Percentiles rank a stretch among this genome's conserved stretches.
phyloP scores from a whole-genome alignment of 1,284 basidiomycete species.

The Tilletia setariae region DNA sequence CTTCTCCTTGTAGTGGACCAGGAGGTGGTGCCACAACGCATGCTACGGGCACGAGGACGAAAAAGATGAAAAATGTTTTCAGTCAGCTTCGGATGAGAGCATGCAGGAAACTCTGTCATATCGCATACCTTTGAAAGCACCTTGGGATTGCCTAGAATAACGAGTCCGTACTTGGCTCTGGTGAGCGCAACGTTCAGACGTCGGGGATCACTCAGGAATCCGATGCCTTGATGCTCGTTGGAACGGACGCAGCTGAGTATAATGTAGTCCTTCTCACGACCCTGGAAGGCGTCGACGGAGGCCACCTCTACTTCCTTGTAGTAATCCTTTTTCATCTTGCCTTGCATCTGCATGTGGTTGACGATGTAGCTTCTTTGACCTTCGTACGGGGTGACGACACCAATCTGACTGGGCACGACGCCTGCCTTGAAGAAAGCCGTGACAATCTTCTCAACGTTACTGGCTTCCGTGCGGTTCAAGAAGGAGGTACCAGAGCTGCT shows the following conservation, averaged over 20 bases:
- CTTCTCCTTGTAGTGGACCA: conserved; percentile 98
- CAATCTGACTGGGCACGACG: conserved; percentile 89
- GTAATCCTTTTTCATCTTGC: conserved; percentile 93
- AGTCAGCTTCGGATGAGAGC: neutral
- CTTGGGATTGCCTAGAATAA: conserved; percentile 97
- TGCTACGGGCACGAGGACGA: conserved; percentile 63
- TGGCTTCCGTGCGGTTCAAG: conserved; percentile 96
- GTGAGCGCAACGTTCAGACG: conserved; percentile 96
- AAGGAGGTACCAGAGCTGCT: conserved; percentile 97
- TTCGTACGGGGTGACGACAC: conserved; percentile 98
- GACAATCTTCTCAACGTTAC: conserved; percentile 98
- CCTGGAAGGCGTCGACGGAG: conserved; percentile 98
- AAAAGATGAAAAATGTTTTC: neutral
- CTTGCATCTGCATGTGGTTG: conserved; percentile 99
- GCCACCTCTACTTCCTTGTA: conserved; percentile 99
- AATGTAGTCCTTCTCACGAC: conserved; percentile 99
- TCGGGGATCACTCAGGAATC: conserved; percentile 96
- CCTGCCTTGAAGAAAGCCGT: conserved; percentile 99
- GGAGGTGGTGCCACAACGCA: conserved; percentile 94
- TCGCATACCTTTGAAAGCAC: conserved; percentile 77
- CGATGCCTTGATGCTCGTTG: conserved; percentile 99
- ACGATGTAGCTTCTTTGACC: conserved; percentile 98
- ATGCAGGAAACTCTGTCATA: neutral
- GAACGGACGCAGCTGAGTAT: conserved; percentile 98
- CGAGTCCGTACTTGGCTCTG: conserved; percentile 93